These are phyloP conservation scores for Tolypocladium tundrense DNA, from an alignment of 2,329 filamentous ascomycete genomes.

Conservation along the genomic window DNA sequence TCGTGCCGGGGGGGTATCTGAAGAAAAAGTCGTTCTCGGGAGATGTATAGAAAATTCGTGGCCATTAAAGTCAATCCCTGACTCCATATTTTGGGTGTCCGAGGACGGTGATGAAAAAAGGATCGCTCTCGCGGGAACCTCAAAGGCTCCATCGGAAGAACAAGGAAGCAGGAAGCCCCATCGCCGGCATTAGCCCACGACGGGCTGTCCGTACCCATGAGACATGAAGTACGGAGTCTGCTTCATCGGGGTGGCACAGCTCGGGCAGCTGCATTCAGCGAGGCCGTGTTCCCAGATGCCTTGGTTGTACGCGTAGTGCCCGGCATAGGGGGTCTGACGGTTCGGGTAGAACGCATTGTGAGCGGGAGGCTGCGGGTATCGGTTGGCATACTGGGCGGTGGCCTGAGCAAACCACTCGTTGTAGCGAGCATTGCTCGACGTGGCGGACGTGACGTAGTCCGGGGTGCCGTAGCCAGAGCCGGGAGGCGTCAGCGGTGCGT, in stretches of 20 bases:
- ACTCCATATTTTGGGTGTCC: slow-evolving; percentile 4
- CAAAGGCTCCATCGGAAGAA: neutral
- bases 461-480: slow-evolving; percentile 54
- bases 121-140: neutral
- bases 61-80: slow-evolving; percentile 16
- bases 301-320: slow-evolving; percentile 34
- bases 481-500: slow-evolving; percentile 44
- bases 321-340: slow-evolving; percentile 29
- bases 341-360: slow-evolving; percentile 30
- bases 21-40: slow-evolving; percentile 23
- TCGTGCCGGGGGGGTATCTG: slow-evolving; percentile 29
- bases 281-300: slow-evolving; percentile 41
- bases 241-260: slow-evolving; percentile 36
- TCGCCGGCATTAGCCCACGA: slow-evolving; percentile 34
- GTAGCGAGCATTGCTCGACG: slow-evolving; percentile 43
- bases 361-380: slow-evolving; percentile 31
- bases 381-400: slow-evolving; percentile 30
- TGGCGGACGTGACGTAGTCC: slow-evolving; percentile 45
- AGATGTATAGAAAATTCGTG: slow-evolving; percentile 22
- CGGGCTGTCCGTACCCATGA: slow-evolving; percentile 42
- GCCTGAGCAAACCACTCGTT: slow-evolving; percentile 46
- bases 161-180: neutral
- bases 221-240: slow-evolving; percentile 36
- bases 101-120: neutral
- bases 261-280: slow-evolving; percentile 38